A percentile compares a stretch with the other conserved stretches of the same genome.
These are phyloP conservation scores for Mallotus repandus DNA, from an alignment of 441 rosid species.

Conservation along the genomic window DNA sequence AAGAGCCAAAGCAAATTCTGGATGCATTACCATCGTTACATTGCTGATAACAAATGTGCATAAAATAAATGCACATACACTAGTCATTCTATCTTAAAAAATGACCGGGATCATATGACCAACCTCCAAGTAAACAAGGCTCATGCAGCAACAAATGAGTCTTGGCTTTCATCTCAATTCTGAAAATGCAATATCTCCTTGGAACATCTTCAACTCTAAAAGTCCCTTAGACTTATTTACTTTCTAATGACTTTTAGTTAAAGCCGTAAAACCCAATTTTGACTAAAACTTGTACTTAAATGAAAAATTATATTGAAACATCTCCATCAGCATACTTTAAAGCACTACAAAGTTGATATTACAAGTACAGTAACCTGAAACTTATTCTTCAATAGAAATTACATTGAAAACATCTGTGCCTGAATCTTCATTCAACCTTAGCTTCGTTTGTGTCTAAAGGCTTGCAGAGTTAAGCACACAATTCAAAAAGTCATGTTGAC, in stretches of 20 bases:
- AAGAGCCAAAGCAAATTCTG: background rate
- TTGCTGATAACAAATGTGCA: background rate
- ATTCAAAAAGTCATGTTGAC: background rate
- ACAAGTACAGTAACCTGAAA: no score
- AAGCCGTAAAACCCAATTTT: background rate
- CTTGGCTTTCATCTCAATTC: constrained; percentile 5
- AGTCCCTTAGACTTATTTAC: background rate
- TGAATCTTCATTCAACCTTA: background rate
- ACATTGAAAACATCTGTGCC: background rate
- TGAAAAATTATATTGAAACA: background rate
- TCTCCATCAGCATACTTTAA: background rate
- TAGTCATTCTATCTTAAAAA: background rate
- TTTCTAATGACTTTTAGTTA: background rate
- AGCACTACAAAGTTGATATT: background rate
- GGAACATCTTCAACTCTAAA: background rate
- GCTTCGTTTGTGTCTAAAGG: background rate
- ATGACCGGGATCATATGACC: background rate
- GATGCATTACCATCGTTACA: background rate
- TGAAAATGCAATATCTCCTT: background rate
- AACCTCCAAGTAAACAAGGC: background rate
- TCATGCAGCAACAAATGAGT: background rate
- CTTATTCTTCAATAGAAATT: background rate
- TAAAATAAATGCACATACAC: background rate
- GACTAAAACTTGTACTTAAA: background rate
- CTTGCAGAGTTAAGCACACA: constrained; percentile 1